A percentile compares a stretch with the other conserved stretches of the same genome.
These are phyloP conservation scores for Blastomyces silverae DNA, from an alignment of 2,329 filamentous ascomycete species.

Conservation along the genomic window DNA sequence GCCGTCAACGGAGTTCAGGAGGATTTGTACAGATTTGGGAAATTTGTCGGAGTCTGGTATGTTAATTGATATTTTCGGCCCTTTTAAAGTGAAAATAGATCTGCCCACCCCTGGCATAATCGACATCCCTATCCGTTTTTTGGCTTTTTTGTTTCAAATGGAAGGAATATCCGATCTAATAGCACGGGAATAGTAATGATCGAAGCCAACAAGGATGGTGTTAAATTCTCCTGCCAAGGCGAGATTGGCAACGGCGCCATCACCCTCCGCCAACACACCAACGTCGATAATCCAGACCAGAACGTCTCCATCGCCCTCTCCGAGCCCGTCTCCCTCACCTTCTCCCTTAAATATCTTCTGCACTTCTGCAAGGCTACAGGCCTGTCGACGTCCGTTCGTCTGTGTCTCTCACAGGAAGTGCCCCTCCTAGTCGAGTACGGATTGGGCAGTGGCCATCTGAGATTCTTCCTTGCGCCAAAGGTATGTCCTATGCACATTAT, in stretches of 20 bases:
- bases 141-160: background rate
- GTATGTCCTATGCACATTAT: conserved; percentile 45
- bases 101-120: background rate
- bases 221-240: conserved; percentile 88
- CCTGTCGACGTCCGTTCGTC: conserved; percentile 73
- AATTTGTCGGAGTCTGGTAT: conserved; percentile 92
- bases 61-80: conserved; percentile 26
- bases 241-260: conserved; percentile 96
- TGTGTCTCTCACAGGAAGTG: conserved; percentile 93
- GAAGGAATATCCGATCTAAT: conserved; percentile 2
- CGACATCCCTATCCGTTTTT: background rate
- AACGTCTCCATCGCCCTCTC: conserved; percentile 84
- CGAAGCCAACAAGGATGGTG: conserved; percentile 91
- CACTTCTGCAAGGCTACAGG: conserved; percentile 99
- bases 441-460: conserved; percentile 78
- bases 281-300: conserved; percentile 79
- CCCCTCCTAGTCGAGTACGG: conserved; percentile 91
- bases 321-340: conserved; percentile 89
- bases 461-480: conserved; percentile 98
- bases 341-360: conserved; percentile 98
- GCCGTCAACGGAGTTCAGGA: conserved; percentile 83
- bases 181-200: conserved; percentile 63
- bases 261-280: conserved; percentile 79
- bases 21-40: conserved; percentile 87
- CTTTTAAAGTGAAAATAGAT: background rate